These are phyloP conservation scores for Vitis hybrid DNA, from an alignment of 177 flowering plant genomes.

Conservation along the genomic window DNA sequence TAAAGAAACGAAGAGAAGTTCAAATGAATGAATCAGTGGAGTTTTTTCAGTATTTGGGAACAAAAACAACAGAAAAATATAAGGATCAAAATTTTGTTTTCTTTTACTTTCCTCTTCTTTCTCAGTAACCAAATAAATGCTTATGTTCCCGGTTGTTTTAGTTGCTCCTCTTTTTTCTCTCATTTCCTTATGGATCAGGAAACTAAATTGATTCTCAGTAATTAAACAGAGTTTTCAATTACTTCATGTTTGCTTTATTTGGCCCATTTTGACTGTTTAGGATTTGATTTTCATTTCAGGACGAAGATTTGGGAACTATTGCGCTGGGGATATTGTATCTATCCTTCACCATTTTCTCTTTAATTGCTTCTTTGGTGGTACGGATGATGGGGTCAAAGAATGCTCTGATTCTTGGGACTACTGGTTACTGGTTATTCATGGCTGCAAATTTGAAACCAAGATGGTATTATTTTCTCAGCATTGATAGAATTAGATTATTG, in stretches of 20 bases:
- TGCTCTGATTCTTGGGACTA: slow-evolving; percentile 80
- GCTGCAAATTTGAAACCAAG: slow-evolving; percentile 83
- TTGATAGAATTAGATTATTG: neutral
- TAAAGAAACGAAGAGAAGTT: too few relatives aligned
- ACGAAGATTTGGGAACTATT: slow-evolving; percentile 67
- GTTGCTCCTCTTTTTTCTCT: neutral
- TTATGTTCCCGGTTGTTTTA: neutral
- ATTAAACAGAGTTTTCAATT: neutral
- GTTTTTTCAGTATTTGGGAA: too few relatives aligned
- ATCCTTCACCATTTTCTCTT: slow-evolving; percentile 75
- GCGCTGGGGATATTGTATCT: slow-evolving; percentile 83
- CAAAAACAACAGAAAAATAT: too few relatives aligned
- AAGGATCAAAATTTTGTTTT: neutral
- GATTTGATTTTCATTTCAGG: slow-evolving; percentile 36
- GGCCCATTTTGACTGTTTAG: slow-evolving; percentile 5
- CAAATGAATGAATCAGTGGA: too few relatives aligned
- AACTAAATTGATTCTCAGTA: too few relatives aligned
- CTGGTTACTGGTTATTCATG: slow-evolving; percentile 88
- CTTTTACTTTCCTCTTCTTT: neutral
- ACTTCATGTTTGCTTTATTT: neutral
- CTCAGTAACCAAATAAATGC: neutral
- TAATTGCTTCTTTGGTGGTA: slow-evolving; percentile 79
- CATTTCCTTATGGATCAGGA: neutral
- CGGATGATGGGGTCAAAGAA: slow-evolving; percentile 71
- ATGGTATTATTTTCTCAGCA: slow-evolving; percentile 42